Percentiles rank a stretch among this genome's conserved stretches.
These are phyloP conservation scores for Globisporangium lucens DNA, from an alignment of 352 stramenopile genomes.

Conservation along the genomic window DNA sequence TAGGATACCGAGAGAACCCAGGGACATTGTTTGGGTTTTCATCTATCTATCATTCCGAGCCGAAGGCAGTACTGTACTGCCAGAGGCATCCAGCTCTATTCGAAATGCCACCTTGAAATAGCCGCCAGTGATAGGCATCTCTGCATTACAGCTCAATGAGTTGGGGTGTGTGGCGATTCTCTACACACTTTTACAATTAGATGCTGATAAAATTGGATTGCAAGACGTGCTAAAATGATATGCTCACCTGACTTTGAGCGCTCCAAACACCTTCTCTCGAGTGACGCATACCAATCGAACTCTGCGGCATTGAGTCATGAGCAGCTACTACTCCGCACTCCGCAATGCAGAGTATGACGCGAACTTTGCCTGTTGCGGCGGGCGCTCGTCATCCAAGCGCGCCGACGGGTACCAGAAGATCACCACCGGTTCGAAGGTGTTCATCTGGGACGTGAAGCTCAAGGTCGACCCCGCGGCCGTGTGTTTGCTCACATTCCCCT, in stretches of 20 bases:
- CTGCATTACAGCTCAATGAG: neutral
- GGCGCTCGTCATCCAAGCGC: slow-evolving; percentile 58
- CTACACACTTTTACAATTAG: neutral
- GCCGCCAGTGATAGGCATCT: neutral
- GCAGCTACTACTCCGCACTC: neutral
- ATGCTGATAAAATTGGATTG: neutral
- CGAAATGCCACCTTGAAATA: neutral
- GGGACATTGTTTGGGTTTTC: no score
- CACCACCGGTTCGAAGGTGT: slow-evolving; percentile 40
- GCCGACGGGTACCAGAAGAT: slow-evolving; percentile 47
- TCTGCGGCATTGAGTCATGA: neutral
- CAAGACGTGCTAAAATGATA: neutral
- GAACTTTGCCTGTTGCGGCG: slow-evolving; percentile 69
- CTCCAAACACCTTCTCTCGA: no score
- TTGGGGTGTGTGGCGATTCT: neutral
- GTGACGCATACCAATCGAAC: neutral
- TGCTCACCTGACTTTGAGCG: no score
- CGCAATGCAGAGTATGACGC: slow-evolving; percentile 24
- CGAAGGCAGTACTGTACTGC: no score
- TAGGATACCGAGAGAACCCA: no score
- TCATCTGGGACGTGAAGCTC: slow-evolving; percentile 69
- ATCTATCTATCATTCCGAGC: no score
- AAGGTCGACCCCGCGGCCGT: slow-evolving; percentile 44
- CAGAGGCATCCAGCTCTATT: no score
- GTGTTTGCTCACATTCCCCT: slow-evolving; percentile 57